Evolutionary conservation across 2,329 filamentous ascomycete genomes (phyloP), one percentile per base, ranked within the genome.

Genomic region (Botrytis paeoniae): DNA sequence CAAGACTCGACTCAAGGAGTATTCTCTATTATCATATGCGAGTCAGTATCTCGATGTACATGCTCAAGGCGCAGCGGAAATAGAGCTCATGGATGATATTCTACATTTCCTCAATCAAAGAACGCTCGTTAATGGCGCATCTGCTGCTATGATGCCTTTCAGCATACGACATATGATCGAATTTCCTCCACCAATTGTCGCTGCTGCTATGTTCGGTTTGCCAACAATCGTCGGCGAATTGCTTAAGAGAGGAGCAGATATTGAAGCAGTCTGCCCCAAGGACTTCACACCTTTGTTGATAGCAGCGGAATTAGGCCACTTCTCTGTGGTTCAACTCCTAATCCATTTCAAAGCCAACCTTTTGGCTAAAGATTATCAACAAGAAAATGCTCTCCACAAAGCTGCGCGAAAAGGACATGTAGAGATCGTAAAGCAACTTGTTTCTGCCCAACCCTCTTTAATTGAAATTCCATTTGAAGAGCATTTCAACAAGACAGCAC

Each of bases 41-140:
- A 76, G 80, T 6, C n/a, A 29, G 0, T 73, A 80, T 74, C 83
- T 81, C 82, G 80, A 77, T 1, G 16, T 79, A 63, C 81, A 83
- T 77, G 78, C 62, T n/a, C 61, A 54, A 54, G 71, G 63, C 6
- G 37, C 10, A 12, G 41, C 43, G 7, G 64, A 54, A 32, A 35
- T 22, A 39, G 65, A 54, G 43, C 29, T 73, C 22, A 32, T 16
- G 25, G 35, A 62, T 3, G n/a, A n/a, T 22, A 57, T 70, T 10
- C 12, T 70, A 18, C 18, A 62, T 62, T 73, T 62, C 32, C 43
- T 73, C 22, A 59, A 62, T 12, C 41, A 70, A 37, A 45, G 16
- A 41, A 62, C 20, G 18, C 37, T 61, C 10, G 20, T 39, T 2
- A 69, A 41, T 37, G 43, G 45, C 10, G 32, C 43, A 14, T 68